Evolutionary conservation across 257 asterid genomes (phyloP).

Genomic region (Nemophila menziesii): DNA sequence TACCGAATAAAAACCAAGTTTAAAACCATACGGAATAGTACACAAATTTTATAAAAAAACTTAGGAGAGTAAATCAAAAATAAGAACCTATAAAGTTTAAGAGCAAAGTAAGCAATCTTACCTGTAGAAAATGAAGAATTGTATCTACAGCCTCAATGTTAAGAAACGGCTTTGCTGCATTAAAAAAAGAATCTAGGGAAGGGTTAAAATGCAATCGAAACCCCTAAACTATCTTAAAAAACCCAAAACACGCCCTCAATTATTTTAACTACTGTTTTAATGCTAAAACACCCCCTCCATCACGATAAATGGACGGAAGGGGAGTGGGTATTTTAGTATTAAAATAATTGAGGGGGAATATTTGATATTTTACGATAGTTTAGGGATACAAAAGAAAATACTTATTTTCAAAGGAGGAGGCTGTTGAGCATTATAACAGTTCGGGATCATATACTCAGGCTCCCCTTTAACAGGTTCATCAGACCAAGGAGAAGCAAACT

Average conservation of each 20-base stretch:
- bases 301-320: no score
- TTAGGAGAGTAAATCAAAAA: no score
- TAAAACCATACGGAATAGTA: no score
- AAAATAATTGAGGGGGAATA: no score
- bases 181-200: background rate
- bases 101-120: conserved; percentile 7
- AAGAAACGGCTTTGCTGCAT: conserved; percentile 58
- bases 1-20: no score
- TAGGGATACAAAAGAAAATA: conserved; percentile 7
- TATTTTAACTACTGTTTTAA: no score
- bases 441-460: conserved; percentile 58
- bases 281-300: no score
- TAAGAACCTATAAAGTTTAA: background rate
- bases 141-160: conserved; percentile 48
- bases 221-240: no score
- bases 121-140: conserved; percentile 82
- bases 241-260: no score
- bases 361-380: background rate
- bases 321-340: no score
- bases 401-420: conserved; percentile 57
- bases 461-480: conserved; percentile 82
- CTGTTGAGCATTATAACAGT: conserved; percentile 56
- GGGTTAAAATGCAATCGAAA: conserved; percentile 6
- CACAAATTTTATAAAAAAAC: no score
- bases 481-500: conserved; percentile 88